Percentiles rank a stretch among this genome's conserved stretches.
These are phyloP conservation scores for Hygrophorus pudorinus DNA, from an alignment of 768 basidiomycete species.

Conservation along the genomic window DNA sequence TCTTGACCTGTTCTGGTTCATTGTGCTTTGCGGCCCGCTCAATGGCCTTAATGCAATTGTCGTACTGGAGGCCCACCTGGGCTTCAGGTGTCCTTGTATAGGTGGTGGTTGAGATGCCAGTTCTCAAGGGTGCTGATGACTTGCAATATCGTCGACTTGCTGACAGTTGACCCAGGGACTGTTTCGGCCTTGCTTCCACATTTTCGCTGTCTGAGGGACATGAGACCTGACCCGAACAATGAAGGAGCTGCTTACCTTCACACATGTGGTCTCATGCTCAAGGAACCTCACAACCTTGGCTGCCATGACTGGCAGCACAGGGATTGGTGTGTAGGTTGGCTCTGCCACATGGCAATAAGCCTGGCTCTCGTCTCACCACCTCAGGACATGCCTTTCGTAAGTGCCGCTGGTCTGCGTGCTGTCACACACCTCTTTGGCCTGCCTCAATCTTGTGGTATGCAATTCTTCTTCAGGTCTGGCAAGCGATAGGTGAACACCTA, in stretches of 20 bases:
- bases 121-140: not conserved
- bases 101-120: not conserved
- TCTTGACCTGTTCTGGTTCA: not conserved
- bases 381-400: no score
- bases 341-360: no score
- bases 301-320: conserved; percentile 12
- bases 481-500: no score
- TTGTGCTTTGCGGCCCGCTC: not conserved
- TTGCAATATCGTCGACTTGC: not conserved
- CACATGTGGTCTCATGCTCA: conserved; percentile 12
- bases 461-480: no score
- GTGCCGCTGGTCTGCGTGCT: no score
- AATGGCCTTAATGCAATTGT: not conserved
- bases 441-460: no score
- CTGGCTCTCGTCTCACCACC: not conserved
- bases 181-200: not conserved
- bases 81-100: no score
- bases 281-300: conserved; percentile 17
- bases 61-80: not conserved
- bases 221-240: not conserved
- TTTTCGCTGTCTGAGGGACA: not conserved
- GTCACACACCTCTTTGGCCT: no score
- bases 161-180: not conserved
- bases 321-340: conserved; percentile 4
- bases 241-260: conserved; percentile 11